These are phyloP conservation scores for Medicago ruthenica DNA, from an alignment of 306 rosid species.

Conservation along the genomic window DNA sequence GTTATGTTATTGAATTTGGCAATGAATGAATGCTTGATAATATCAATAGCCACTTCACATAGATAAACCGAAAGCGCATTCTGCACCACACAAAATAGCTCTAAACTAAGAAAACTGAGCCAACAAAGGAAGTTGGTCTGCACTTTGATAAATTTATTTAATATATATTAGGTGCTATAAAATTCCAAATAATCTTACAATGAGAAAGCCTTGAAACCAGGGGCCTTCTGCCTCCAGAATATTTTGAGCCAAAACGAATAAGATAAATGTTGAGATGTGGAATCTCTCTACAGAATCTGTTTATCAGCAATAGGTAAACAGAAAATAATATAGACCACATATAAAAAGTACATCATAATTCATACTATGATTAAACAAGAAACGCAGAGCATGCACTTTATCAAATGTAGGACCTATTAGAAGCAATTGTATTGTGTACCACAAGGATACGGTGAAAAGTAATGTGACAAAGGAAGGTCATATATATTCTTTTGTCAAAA, in stretches of 20 bases:
- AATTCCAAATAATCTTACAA: constrained; percentile 57
- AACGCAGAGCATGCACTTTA: constrained; percentile 10
- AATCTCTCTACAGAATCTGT: constrained; percentile 98
- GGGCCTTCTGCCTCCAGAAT: constrained; percentile 98
- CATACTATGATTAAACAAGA: constrained; percentile 22
- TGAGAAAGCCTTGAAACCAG: constrained; percentile 87
- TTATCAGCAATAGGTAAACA: constrained; percentile 37
- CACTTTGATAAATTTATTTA: not conserved
- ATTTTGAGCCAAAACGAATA: constrained; percentile 96
- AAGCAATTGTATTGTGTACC: constrained; percentile 23
- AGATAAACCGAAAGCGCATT: constrained; percentile 73
- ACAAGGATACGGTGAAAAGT: not conserved
- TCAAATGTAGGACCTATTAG: constrained; percentile 12
- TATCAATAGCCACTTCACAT: constrained; percentile 88
- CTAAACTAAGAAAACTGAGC: constrained; percentile 28
- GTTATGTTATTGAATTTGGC: constrained; percentile 89
- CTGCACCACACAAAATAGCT: constrained; percentile 58
- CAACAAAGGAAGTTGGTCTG: constrained; percentile 34
- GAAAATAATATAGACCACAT: constrained; percentile 31
- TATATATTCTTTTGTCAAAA: no score
- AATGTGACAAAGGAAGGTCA: constrained; percentile 7
- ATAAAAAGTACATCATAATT: constrained; percentile 7
- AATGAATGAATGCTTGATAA: constrained; percentile 91
- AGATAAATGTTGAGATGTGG: constrained; percentile 87
- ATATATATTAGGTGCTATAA: not conserved